These are phyloP conservation scores for Stephania cephalantha DNA, from an alignment of 164 flowering plant genomes.

Conservation along the genomic window DNA sequence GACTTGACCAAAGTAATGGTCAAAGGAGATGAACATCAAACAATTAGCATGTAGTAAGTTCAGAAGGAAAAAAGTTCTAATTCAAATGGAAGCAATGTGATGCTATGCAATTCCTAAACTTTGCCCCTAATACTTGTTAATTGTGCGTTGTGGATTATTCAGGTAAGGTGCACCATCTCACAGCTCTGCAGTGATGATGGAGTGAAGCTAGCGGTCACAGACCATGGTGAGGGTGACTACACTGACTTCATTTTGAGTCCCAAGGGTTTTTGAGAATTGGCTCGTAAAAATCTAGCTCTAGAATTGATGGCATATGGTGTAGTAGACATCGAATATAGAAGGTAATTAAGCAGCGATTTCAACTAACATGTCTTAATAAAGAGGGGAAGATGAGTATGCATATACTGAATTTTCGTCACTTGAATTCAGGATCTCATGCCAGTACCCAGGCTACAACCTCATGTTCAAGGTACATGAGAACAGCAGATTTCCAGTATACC, in stretches of 20 bases:
- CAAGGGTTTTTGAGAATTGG: constrained; percentile 49
- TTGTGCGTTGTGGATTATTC: constrained; percentile 8
- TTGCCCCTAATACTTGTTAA: not conserved
- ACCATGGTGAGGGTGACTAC: constrained; percentile 69
- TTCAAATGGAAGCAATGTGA: not conserved
- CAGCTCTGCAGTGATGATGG: constrained; percentile 54
- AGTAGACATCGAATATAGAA: constrained; percentile 58
- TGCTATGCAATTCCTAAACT: not conserved
- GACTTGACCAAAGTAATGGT: not conserved
- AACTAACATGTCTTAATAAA: not conserved
- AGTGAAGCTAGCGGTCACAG: constrained; percentile 59
- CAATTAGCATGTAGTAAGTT: not conserved
- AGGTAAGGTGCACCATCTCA: constrained; percentile 70
- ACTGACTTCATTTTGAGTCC: constrained; percentile 79
- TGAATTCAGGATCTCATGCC: constrained; percentile 47
- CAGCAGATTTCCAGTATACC: constrained; percentile 56
- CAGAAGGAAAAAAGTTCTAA: not conserved
- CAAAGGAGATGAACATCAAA: not conserved
- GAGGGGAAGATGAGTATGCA: not conserved
- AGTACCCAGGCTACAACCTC: constrained; percentile 39
- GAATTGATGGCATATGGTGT: constrained; percentile 58
- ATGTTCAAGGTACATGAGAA: constrained; percentile 56
- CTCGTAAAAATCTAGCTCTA: constrained; percentile 29
- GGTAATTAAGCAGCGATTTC: constrained; percentile 16
- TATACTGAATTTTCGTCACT: not conserved